Conservation (phyloP, 768 basidiomycete genomes). For the Artomyces pyxidatus region DNA sequence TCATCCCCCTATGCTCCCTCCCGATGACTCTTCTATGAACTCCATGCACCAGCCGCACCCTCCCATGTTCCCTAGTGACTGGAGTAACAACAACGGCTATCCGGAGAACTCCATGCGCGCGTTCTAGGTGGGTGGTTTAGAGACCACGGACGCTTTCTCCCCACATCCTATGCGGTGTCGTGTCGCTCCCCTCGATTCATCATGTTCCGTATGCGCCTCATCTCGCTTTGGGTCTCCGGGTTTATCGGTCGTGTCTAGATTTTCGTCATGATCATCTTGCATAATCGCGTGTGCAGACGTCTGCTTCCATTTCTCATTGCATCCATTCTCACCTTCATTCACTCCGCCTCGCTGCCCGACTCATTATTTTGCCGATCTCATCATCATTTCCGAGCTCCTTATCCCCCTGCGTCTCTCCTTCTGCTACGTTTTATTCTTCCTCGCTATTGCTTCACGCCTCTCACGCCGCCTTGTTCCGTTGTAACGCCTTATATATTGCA, state of each 20-base stretch:
- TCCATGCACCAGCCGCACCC: conserved; percentile 22
- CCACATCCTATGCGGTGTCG: conserved; percentile 3
- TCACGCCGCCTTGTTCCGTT: conserved; percentile 20
- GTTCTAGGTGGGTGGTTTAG: conserved; percentile 13
- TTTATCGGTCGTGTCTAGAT: neutral
- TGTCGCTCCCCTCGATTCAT: neutral
- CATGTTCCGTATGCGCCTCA: neutral
- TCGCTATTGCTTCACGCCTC: neutral
- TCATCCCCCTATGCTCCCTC: conserved; percentile 49
- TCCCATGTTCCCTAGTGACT: conserved; percentile 29
- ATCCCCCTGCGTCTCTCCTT: neutral
- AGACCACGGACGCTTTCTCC: conserved; percentile 5
- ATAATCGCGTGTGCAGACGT: neutral
- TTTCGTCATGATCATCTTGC: neutral
- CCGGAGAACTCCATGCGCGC: conserved; percentile 30
- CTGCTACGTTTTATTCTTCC: neutral
- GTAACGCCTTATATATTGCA: neutral
- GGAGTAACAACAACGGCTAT: conserved; percentile 22
- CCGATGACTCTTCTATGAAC: conserved; percentile 29
- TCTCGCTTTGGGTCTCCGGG: neutral
- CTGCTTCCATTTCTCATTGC: conserved; percentile 3
- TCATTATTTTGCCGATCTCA: neutral
- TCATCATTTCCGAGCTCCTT: conserved; percentile 5
- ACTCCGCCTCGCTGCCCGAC: conserved; percentile 15
- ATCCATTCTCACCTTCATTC: conserved; percentile 6